phyloP scores from a whole-genome alignment of 1,284 basidiomycete species.

The Cutaneotrichosporon sp. region DNA sequence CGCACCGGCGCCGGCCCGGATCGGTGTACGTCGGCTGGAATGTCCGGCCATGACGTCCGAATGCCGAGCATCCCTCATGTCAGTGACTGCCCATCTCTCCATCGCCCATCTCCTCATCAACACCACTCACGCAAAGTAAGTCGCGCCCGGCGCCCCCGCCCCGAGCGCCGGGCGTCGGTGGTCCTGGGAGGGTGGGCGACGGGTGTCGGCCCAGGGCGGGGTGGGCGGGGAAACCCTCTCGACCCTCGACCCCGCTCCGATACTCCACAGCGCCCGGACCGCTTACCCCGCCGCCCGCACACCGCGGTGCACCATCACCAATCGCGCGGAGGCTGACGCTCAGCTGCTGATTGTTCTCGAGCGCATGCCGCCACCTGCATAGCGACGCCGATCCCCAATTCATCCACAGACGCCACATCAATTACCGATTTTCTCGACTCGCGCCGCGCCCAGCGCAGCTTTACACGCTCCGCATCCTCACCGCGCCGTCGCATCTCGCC shows the following conservation, averaged over 20 bases:
- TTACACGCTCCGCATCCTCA: not conserved
- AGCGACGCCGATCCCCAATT: too few relatives aligned
- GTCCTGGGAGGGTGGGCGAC: too few relatives aligned
- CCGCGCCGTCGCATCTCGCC: not conserved
- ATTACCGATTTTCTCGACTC: not conserved
- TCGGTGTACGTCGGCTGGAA: not conserved
- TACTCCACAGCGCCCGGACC: not conserved
- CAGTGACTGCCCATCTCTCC: not conserved
- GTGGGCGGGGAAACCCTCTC: too few relatives aligned
- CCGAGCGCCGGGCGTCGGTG: too few relatives aligned
- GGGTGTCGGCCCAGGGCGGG: too few relatives aligned
- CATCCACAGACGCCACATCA: too few relatives aligned
- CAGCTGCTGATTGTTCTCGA: not conserved
- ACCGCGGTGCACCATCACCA: not conserved
- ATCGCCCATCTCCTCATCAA: not conserved
- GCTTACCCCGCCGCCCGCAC: not conserved
- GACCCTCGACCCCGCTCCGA: too few relatives aligned
- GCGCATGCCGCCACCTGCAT: not conserved
- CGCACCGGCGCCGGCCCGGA: not conserved
- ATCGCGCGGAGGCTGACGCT: not conserved
- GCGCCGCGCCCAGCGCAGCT: not conserved
- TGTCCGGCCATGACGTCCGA: not conserved
- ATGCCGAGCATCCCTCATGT: not conserved
- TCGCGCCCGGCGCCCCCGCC: not conserved
- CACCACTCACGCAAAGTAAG: not conserved